These are phyloP conservation scores for Penicillium sclerotigenum DNA, from an alignment of 2,329 filamentous ascomycete species.

Conservation along the genomic window DNA sequence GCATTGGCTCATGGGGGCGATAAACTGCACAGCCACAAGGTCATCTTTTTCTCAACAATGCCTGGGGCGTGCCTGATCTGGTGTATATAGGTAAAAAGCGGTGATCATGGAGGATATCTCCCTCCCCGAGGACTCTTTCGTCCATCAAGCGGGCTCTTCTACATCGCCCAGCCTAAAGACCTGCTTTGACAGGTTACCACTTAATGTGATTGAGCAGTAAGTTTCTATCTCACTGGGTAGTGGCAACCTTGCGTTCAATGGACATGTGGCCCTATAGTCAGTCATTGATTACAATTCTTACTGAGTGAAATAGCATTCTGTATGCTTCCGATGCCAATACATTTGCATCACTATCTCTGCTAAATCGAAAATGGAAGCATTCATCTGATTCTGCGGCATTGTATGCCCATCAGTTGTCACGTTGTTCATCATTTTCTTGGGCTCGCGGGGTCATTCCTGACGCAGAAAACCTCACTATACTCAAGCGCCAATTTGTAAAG, in stretches of 20 bases:
- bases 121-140: constrained; percentile 4
- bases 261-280: background rate
- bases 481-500: constrained; percentile 65
- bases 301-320: constrained; percentile 40
- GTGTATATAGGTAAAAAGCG: constrained; percentile 17
- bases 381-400: constrained; percentile 44
- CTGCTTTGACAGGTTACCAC: constrained; percentile 22
- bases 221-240: background rate
- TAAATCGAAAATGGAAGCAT: constrained; percentile 46
- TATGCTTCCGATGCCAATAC: constrained; percentile 46
- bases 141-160: background rate
- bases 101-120: constrained; percentile 25
- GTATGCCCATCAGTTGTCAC: constrained; percentile 47
- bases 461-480: constrained; percentile 52
- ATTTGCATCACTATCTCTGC: constrained; percentile 47
- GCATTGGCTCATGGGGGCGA: constrained; percentile 8
- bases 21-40: constrained; percentile 19
- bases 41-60: constrained; percentile 5
- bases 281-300: constrained; percentile 19
- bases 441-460: constrained; percentile 34
- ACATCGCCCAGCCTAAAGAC: background rate
- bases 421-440: constrained; percentile 43
- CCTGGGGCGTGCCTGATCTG: constrained; percentile 3
- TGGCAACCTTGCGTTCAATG: background rate
- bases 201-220: constrained; percentile 24